Percentiles rank a stretch among this genome's conserved stretches.
phyloP scores from a whole-genome alignment of 2,329 filamentous ascomycete species.

The Fragosphaeria purpurea region DNA sequence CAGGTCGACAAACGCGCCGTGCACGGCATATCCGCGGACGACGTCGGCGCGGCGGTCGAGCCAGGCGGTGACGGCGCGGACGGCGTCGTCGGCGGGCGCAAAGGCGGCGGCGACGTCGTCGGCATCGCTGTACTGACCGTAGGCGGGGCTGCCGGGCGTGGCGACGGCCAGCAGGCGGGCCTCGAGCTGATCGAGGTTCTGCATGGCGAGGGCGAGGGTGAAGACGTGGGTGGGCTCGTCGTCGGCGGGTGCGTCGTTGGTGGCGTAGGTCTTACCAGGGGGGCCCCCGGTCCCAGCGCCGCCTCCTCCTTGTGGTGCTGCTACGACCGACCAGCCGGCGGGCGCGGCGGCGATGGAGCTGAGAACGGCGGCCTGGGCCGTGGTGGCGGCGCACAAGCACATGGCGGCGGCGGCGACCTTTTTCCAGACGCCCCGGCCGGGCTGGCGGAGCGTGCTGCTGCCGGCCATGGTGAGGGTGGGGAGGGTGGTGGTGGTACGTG shows the following conservation, averaged over 20 bases:
- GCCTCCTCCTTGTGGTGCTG: neutral
- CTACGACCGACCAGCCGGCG: slow-evolving; percentile 8
- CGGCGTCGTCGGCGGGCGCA: slow-evolving; percentile 38
- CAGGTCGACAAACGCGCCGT: slow-evolving; percentile 22
- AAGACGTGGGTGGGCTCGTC: slow-evolving; percentile 11
- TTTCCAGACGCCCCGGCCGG: slow-evolving; percentile 2
- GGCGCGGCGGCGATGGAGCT: slow-evolving; percentile 10
- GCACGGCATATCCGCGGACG: slow-evolving; percentile 28
- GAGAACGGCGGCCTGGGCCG: slow-evolving; percentile 8
- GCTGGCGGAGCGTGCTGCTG: slow-evolving; percentile 5
- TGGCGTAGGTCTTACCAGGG: too few relatives aligned
- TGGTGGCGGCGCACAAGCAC: slow-evolving; percentile 1
- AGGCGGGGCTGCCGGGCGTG: slow-evolving; percentile 44
- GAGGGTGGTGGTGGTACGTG: neutral
- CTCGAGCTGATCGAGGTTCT: slow-evolving; percentile 36
- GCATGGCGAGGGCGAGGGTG: slow-evolving; percentile 18
- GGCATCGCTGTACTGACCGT: slow-evolving; percentile 51
- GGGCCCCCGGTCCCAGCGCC: too few relatives aligned
- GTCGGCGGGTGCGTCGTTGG: too few relatives aligned
- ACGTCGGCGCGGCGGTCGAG: slow-evolving; percentile 42
- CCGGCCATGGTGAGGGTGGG: slow-evolving; percentile 3
- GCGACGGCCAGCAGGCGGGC: slow-evolving; percentile 50
- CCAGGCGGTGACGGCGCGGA: slow-evolving; percentile 44
- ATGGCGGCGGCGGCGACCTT: slow-evolving; percentile 1
- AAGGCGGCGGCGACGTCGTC: slow-evolving; percentile 45